Evolutionary conservation across 805 yeast genomes (phyloP).

Genomic region (Ogataea salicorniae): DNA sequence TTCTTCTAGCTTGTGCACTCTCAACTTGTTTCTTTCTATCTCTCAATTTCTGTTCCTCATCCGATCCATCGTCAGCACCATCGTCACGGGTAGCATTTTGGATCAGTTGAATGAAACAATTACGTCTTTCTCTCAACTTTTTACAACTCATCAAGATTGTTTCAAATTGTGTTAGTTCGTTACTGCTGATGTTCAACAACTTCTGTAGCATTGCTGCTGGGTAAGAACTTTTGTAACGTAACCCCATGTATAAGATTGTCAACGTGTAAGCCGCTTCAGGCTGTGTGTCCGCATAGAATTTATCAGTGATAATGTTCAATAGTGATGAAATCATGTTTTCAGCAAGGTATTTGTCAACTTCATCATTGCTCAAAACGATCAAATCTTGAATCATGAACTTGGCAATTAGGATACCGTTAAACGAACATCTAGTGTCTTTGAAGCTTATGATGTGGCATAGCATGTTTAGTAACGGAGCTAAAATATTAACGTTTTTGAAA

Average conservation of each 20-base stretch:
- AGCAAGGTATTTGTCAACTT: slow-evolving; percentile 66
- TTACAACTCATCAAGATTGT: slow-evolving; percentile 56
- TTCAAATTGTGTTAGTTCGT: slow-evolving; percentile 61
- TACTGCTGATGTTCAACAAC: slow-evolving; percentile 47
- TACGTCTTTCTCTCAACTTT: slow-evolving; percentile 72
- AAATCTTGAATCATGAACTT: slow-evolving; percentile 69
- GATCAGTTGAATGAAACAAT: slow-evolving; percentile 73
- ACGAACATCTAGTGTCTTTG: slow-evolving; percentile 88
- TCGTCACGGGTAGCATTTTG: slow-evolving; percentile 42
- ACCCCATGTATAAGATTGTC: slow-evolving; percentile 69
- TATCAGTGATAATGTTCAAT: slow-evolving; percentile 61
- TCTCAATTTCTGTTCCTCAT: slow-evolving; percentile 33
- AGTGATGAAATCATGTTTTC: slow-evolving; percentile 67
- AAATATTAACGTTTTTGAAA: slow-evolving; percentile 54
- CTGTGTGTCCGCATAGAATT: slow-evolving; percentile 79
- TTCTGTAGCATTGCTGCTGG: slow-evolving; percentile 58
- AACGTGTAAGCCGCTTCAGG: slow-evolving; percentile 88
- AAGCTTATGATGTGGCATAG: slow-evolving; percentile 73
- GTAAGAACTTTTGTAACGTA: slow-evolving; percentile 62
- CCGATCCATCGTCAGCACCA: slow-evolving; percentile 32
- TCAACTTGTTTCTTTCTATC: slow-evolving; percentile 52
- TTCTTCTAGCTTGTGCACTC: slow-evolving; percentile 39
- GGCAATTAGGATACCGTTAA: slow-evolving; percentile 78
- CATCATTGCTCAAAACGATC: slow-evolving; percentile 56
- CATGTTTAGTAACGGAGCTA: slow-evolving; percentile 74